These are phyloP conservation scores for Syzygium jambos DNA, from an alignment of 345 rosid genomes.

Conservation along the genomic window DNA sequence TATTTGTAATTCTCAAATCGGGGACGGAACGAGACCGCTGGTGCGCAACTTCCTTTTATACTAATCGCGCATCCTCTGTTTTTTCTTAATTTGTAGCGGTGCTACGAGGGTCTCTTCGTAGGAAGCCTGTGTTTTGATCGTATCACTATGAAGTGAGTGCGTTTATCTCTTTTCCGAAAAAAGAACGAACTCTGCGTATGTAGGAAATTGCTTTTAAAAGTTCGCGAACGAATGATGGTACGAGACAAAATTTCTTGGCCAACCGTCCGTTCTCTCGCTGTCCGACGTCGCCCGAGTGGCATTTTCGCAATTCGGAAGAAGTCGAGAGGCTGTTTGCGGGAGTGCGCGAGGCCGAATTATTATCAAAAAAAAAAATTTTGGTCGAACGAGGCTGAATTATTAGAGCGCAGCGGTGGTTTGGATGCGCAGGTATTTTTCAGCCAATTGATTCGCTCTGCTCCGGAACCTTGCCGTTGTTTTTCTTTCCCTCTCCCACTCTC, in stretches of 20 bases:
- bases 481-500: not conserved
- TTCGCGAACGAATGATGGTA: not conserved
- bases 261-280: not conserved
- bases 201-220: not conserved
- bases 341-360: not conserved
- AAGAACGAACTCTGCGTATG: too few species aligned
- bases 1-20: not conserved
- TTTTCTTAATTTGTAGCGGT: too few species aligned
- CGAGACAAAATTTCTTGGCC: not conserved
- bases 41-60: not conserved
- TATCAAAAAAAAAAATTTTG: too few species aligned
- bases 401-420: not conserved
- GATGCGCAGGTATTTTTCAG: not conserved
- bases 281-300: not conserved
- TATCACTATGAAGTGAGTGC: not conserved
- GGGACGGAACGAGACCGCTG: rapidly evolving
- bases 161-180: too few species aligned
- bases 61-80: not conserved
- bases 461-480: conserved; percentile 11
- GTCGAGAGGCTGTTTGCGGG: not conserved
- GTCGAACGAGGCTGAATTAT: not conserved
- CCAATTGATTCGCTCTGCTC: conserved; percentile 1
- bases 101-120: rapidly evolving
- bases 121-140: not conserved
- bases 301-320: not conserved